Evolutionary conservation across 805 yeast species (phyloP).

Genomic region (Hemisphaericaspora nanyangensis): DNA sequence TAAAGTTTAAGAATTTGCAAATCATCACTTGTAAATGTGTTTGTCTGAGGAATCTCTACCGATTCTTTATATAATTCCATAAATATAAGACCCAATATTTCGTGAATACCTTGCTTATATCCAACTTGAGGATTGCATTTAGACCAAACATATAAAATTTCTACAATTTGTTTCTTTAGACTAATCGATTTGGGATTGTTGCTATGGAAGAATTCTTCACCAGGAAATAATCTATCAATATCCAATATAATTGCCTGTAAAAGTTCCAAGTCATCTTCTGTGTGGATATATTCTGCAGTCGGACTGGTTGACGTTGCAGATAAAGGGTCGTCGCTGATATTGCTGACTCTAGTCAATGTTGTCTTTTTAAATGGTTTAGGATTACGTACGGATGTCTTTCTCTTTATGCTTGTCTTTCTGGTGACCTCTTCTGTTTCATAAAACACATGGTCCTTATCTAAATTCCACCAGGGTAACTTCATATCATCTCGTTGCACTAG

Average conservation of each 20-base stretch:
- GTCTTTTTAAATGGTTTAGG: conserved; percentile 7
- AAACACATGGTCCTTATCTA: conserved; percentile 27
- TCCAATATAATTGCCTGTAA: conserved; percentile 45
- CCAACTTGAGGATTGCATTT: conserved; percentile 45
- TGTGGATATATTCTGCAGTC: not conserved
- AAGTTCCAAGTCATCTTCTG: conserved; percentile 33
- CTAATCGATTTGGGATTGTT: conserved; percentile 12
- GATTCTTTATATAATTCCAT: conserved; percentile 37
- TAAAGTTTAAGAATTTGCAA: conserved; percentile 34
- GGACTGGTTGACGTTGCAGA: not conserved
- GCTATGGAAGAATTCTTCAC: conserved; percentile 28
- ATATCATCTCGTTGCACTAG: conserved; percentile 24
- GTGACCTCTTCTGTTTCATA: conserved; percentile 16
- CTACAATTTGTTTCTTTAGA: conserved; percentile 31
- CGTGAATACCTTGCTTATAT: conserved; percentile 56
- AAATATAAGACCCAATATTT: conserved; percentile 47
- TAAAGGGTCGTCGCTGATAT: conserved; percentile 13
- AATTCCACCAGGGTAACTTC: conserved; percentile 35
- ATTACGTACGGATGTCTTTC: not conserved
- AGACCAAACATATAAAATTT: conserved; percentile 46
- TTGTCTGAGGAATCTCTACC: conserved; percentile 21
- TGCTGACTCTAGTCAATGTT: conserved; percentile 15
- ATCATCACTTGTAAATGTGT: conserved; percentile 26
- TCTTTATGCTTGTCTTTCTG: conserved; percentile 10
- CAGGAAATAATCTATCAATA: conserved; percentile 52